Evolutionary conservation across 345 rosid species (phyloP), one percentile per base, ranked within the genome.

Genomic region (Ceriops zippeliana): DNA sequence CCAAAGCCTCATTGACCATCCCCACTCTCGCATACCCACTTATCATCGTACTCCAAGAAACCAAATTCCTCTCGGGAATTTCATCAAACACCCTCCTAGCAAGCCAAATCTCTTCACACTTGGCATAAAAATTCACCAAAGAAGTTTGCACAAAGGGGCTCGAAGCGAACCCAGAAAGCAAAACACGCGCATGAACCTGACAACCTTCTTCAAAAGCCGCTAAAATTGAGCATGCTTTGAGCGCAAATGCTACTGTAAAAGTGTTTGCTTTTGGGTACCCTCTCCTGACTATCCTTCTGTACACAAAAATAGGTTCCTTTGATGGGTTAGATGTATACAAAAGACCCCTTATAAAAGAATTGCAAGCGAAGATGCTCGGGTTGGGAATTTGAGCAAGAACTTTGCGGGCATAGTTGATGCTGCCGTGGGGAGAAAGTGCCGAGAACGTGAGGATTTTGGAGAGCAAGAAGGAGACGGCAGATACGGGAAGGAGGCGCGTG

Each of bases 1-100:
- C 61, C 62, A 71, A 46, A 54, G 75, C 75, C 57, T 71, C 69
- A 46, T 71, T 71, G 17, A 46, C 69, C 75, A 71, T 71, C 46
- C 69, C 75, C 58, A 57, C 34, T 52, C 68, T 71, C 17, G 69
- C 63, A 63, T 63, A 71, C 26, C 75, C 75, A 64, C 63, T 71
- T 11, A 62, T 57, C 69, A 71, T 71, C 5, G 63, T 63, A 30
- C 69, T 71, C 75, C 75, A 71, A 1, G 46, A 71, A 54, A 71
- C 58, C 63, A 71, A 54, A 63, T 57, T 63, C 47, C 75, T 63
- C 63, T 71, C 75, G 30, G 70, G 10, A 65, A 58, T 72, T 51
- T 65, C 75, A 21, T 72, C 75, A 47, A 72, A 72, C 65, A 65
- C 38, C 52, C 58, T 58, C 53, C 30, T 47, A 15, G 75, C 75